A percentile compares a stretch with the other conserved stretches of the same genome.
These are phyloP conservation scores for Aspergillus versicolor DNA, from an alignment of 2,329 filamentous ascomycete species.

Conservation along the genomic window DNA sequence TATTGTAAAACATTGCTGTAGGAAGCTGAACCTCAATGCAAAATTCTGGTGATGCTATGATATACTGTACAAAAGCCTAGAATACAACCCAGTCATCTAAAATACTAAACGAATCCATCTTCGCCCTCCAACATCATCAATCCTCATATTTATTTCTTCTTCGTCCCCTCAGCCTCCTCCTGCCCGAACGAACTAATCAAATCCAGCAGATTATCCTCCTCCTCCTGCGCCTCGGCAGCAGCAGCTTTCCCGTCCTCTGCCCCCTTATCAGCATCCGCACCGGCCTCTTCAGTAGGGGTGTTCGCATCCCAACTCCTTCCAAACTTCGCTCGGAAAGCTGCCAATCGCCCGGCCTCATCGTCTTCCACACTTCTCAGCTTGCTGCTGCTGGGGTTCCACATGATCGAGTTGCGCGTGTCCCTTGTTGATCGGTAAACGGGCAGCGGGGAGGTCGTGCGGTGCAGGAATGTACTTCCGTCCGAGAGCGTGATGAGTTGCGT, in stretches of 20 bases:
- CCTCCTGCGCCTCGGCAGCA: constrained; percentile 45
- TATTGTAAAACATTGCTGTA: neutral
- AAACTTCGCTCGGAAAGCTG: constrained; percentile 81
- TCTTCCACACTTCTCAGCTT: constrained; percentile 85
- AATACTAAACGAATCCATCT: neutral
- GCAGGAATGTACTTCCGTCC: constrained; percentile 76
- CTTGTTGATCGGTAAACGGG: constrained; percentile 66
- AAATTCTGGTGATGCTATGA: constrained; percentile 6
- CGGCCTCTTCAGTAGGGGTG: constrained; percentile 28
- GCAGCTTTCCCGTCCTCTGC: constrained; percentile 31
- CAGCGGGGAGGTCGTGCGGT: constrained; percentile 51
- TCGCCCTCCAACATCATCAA: neutral
- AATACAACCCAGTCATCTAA: constrained; percentile 16
- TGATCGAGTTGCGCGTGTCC: constrained; percentile 81
- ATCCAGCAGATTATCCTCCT: constrained; percentile 58
- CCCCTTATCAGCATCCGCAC: constrained; percentile 19
- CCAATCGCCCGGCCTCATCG: constrained; percentile 88
- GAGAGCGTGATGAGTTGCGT: constrained; percentile 93
- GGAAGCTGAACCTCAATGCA: neutral
- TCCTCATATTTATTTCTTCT: constrained; percentile 35
- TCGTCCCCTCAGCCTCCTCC: constrained; percentile 35
- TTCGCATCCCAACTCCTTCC: constrained; percentile 77
- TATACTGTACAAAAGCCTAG: constrained; percentile 15
- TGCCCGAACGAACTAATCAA: constrained; percentile 54
- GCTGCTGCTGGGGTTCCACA: constrained; percentile 87